phyloP scores from a whole-genome alignment of 305 asterid species.

The Solanum hybrid region DNA sequence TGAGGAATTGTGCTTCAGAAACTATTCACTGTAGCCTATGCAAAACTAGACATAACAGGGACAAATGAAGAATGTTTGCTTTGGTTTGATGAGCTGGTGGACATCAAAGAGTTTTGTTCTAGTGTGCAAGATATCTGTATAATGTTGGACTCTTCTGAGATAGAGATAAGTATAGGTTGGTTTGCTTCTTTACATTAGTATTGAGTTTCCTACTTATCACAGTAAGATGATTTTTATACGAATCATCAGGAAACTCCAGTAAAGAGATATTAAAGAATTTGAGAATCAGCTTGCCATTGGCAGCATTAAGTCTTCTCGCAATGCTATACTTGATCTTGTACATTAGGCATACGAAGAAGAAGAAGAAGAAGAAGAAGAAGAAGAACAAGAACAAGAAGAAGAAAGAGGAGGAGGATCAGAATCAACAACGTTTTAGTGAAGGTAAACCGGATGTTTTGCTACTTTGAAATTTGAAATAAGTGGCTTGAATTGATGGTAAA shows the following conservation, averaged over 20 bases:
- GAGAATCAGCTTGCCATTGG: not conserved
- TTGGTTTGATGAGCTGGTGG: slow-evolving; percentile 43
- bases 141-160: slow-evolving; percentile 19
- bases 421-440: not conserved
- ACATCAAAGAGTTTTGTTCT: slow-evolving; percentile 13
- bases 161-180: not conserved
- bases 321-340: not conserved
- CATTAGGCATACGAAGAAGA: not conserved
- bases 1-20: slow-evolving; percentile 22
- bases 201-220: not conserved
- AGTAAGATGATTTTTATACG: not conserved
- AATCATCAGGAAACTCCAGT: not conserved
- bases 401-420: not conserved
- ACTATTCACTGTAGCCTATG: slow-evolving; percentile 31
- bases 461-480: not conserved
- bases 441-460: not conserved
- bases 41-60: slow-evolving; percentile 19
- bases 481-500: not conserved
- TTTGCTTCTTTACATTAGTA: not conserved
- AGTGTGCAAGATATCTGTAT: slow-evolving; percentile 17
- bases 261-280: not conserved
- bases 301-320: not conserved
- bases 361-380: not conserved
- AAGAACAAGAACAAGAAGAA: not conserved
- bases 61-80: slow-evolving; percentile 32